Evolutionary conservation across 495 filamentous ascomycete genomes (phyloP).

Genomic region (Aspergillus leporis): DNA sequence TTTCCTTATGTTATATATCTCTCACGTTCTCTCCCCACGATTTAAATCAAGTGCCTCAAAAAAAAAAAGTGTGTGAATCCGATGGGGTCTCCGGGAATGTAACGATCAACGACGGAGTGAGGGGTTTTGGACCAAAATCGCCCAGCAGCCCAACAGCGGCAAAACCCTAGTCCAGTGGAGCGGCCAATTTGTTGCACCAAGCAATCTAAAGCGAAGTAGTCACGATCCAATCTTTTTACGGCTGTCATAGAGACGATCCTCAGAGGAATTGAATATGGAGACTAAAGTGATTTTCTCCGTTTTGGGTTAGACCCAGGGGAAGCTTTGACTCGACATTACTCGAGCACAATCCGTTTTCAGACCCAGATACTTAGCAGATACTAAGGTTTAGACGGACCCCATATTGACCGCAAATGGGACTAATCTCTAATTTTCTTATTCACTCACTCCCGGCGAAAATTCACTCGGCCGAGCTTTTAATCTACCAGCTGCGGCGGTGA

Average conservation of each 20-base stretch:
- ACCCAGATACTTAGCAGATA: background rate
- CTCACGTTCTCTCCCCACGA: background rate
- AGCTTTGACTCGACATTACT: background rate
- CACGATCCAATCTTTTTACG: background rate
- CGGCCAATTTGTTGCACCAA: background rate
- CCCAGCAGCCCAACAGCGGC: conserved; percentile 4
- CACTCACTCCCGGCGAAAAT: too few relatives aligned
- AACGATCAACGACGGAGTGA: background rate
- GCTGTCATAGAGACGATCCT: conserved; percentile 2
- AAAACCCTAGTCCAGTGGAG: background rate
- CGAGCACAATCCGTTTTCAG: background rate
- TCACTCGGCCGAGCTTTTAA: background rate
- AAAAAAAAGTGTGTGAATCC: background rate
- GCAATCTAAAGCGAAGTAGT: background rate
- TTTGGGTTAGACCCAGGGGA: background rate
- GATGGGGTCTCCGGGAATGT: background rate
- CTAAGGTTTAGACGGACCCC: too few relatives aligned
- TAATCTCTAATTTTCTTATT: too few relatives aligned
- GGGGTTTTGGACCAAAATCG: background rate
- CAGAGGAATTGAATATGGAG: background rate
- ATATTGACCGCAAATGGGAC: too few relatives aligned
- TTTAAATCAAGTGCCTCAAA: background rate
- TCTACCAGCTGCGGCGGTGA: background rate
- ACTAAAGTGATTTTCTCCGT: background rate
- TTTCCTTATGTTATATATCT: conserved; percentile 1